A percentile compares a stretch with the other conserved stretches of the same genome.
phyloP scores from a whole-genome alignment of 768 basidiomycete species.

The Termitomyces sp. region DNA sequence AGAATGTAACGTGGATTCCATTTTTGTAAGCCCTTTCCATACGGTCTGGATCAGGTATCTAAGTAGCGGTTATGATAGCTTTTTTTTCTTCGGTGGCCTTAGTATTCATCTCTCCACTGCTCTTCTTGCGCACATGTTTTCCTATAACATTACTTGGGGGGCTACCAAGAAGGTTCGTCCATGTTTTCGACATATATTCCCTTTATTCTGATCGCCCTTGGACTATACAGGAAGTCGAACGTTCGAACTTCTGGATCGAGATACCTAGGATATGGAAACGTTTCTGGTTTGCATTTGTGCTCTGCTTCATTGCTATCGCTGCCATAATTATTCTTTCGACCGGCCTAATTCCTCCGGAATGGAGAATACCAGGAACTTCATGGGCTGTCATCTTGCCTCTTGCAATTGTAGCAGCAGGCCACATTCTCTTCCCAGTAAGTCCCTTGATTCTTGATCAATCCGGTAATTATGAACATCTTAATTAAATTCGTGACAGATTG shows the following conservation, averaged over 20 bases:
- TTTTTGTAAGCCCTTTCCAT: constrained; percentile 57
- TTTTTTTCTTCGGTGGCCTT: constrained; percentile 76
- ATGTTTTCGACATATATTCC: background rate
- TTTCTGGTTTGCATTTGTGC: constrained; percentile 60
- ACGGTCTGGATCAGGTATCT: constrained; percentile 5
- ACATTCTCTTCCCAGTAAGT: constrained; percentile 72
- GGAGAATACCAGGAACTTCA: constrained; percentile 53
- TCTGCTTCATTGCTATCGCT: constrained; percentile 45
- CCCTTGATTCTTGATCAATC: background rate
- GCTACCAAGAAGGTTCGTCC: constrained; percentile 57
- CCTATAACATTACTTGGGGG: constrained; percentile 74
- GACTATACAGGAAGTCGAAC: constrained; percentile 64
- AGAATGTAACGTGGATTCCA: constrained; percentile 60
- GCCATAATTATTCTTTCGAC: constrained; percentile 54
- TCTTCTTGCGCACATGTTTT: constrained; percentile 65
- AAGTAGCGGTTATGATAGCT: constrained; percentile 30
- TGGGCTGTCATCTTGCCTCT: constrained; percentile 80
- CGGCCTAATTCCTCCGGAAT: constrained; percentile 50
- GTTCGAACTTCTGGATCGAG: constrained; percentile 88
- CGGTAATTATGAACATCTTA: background rate
- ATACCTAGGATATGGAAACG: constrained; percentile 79
- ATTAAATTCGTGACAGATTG: constrained; percentile 38
- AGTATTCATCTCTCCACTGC: constrained; percentile 64
- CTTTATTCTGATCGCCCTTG: too few species aligned
- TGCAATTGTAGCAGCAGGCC: constrained; percentile 57